phyloP scores from a whole-genome alignment of 768 basidiomycete species.

The Tricholoma sp. region DNA sequence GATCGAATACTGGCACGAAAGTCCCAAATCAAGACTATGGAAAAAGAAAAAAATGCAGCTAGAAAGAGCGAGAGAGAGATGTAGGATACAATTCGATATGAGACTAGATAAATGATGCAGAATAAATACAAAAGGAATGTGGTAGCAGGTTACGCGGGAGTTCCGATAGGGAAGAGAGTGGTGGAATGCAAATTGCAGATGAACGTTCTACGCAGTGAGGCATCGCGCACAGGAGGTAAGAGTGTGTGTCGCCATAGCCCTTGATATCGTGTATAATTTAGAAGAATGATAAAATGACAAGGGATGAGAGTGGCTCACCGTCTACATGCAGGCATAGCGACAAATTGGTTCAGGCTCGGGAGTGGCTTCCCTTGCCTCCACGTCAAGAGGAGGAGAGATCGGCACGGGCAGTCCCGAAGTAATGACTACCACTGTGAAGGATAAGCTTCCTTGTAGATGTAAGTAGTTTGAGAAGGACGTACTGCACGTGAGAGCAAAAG shows the following conservation, averaged over 20 bases:
- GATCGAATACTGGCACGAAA: too few species aligned
- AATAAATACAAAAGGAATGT: too few species aligned
- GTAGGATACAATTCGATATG: too few species aligned
- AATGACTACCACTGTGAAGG: slow-evolving; percentile 7
- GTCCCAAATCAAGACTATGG: too few species aligned
- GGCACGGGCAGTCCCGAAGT: slow-evolving; percentile 12
- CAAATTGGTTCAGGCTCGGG: background rate
- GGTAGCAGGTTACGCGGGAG: too few species aligned
- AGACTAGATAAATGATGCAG: too few species aligned
- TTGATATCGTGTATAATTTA: background rate
- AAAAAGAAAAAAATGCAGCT: too few species aligned
- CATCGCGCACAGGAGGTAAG: background rate
- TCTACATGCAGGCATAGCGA: background rate
- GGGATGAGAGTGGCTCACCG: background rate
- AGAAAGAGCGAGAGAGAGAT: too few species aligned
- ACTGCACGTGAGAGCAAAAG: slow-evolving; percentile 9
- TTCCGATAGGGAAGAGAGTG: too few species aligned
- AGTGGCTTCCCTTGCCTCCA: slow-evolving; percentile 7
- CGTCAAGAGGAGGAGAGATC: slow-evolving; percentile 12
- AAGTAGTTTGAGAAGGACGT: slow-evolving; percentile 1
- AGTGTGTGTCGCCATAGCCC: background rate
- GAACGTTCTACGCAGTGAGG: too few species aligned
- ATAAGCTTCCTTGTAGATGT: background rate
- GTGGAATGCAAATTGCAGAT: too few species aligned
- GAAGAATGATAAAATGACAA: background rate